Evolutionary conservation across 352 stramenopile genomes (phyloP), one percentile per base, ranked within the genome.

Genomic region (Pythium pectinolyticum): DNA sequence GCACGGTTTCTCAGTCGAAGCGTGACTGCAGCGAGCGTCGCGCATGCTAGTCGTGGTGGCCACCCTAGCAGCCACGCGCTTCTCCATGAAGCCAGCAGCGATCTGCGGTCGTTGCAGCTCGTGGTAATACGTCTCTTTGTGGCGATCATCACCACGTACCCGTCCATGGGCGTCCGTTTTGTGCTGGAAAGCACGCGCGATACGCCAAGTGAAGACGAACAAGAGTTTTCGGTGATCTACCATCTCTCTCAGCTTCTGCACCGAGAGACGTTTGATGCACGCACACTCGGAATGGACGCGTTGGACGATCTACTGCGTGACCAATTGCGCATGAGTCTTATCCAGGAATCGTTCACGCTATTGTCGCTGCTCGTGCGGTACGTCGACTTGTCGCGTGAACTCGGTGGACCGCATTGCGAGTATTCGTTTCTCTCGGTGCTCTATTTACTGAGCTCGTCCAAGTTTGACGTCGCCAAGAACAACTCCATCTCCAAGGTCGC

Each of bases 161-260:
- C 84, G 17, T 84, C 79, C 0, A 74, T 71, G 25, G 84, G 84
- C 8, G 76, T 88, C 45, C 75, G 81, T 9, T 90, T 90, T 19
- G 80, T 90, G 47, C 72, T 92, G 3, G 78, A 90, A 47, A 86
- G 74, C 57, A 90, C 84, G n/a, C 75, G 74, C 30, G 84, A 77
- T 5, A 62, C 77, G 8, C 49, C 69, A 0, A 72, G 63, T 22
- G 80, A 90, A 52, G 65, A 70, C 20, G 77, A 90, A 27, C 72
- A 73, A 1, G 70, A 88, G 54, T 70, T 73, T 19, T 89, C 78
- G 0, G 67, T 89, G 32, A 77, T 88, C 56, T 92, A 77, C 67
- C 80, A 88, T 65, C 47, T 92, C 28, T 57, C 70, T 2, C 78
- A 88, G 45, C 61, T 92, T 17, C 65, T 92, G 22, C 60, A 89